These are phyloP conservation scores for Podila minutissima DNA, from an alignment of 192 early-diverging fungal genomes.

Conservation along the genomic window DNA sequence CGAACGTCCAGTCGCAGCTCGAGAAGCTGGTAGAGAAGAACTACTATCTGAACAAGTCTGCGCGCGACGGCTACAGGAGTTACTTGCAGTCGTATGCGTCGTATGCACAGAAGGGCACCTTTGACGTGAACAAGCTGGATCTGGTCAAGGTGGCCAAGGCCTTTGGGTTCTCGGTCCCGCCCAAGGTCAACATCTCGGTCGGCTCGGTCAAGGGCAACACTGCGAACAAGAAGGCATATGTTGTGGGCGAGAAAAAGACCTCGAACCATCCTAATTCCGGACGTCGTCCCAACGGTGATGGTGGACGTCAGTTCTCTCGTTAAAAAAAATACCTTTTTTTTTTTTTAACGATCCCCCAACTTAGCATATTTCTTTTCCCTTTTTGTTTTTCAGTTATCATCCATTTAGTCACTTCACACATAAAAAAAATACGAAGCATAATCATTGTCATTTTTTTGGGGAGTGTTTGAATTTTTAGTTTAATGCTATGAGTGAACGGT, in stretches of 20 bases:
- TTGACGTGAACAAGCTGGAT: constrained; percentile 92
- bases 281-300: constrained; percentile 31
- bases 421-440: neutral
- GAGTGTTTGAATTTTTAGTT: too few relatives aligned
- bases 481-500: neutral
- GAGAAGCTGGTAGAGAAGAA: constrained; percentile 98
- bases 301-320: constrained; percentile 49
- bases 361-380: constrained; percentile 2
- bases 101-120: constrained; percentile 95
- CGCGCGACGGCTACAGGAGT: constrained; percentile 95
- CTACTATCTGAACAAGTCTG: constrained; percentile 96
- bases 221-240: constrained; percentile 49
- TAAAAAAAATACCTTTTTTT: constrained; percentile 2
- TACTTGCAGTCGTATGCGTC: constrained; percentile 97
- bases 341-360: neutral
- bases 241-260: constrained; percentile 46
- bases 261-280: constrained; percentile 41
- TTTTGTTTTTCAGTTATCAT: neutral
- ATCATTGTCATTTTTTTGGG: too few relatives aligned
- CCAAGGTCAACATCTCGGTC: constrained; percentile 86
- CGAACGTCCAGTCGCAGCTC: constrained; percentile 96
- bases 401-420: constrained; percentile 1
- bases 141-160: constrained; percentile 91
- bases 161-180: constrained; percentile 96
- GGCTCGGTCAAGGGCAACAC: constrained; percentile 54